phyloP scores from a whole-genome alignment of 164 flowering plant species.

The Umbilicus rupestris region DNA sequence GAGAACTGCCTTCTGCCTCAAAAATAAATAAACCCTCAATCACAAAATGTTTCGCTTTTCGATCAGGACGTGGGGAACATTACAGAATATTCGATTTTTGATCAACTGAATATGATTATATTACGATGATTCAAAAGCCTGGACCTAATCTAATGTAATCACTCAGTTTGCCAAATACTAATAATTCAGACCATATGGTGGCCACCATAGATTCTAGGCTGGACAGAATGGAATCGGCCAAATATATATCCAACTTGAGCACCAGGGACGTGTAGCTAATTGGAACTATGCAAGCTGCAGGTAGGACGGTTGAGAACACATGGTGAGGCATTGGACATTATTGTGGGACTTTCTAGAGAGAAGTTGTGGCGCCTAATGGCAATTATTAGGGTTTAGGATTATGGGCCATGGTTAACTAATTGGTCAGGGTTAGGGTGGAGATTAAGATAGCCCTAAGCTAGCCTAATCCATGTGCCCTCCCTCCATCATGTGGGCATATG shows the following conservation, averaged over 20 bases:
- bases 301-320: conserved; percentile 4
- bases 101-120: not conserved
- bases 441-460: not conserved
- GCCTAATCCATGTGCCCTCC: not conserved
- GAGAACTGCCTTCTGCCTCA: too few species aligned
- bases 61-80: too few species aligned
- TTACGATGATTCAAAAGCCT: conserved; percentile 2
- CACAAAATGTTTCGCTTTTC: too few species aligned
- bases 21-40: too few species aligned
- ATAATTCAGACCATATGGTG: not conserved
- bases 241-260: not conserved
- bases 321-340: conserved; percentile 1
- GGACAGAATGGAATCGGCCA: not conserved
- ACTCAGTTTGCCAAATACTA: not conserved
- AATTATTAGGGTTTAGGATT: not conserved
- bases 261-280: not conserved
- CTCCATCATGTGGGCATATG: not conserved
- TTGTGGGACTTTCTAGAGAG: not conserved
- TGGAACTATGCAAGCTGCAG: not conserved
- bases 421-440: not conserved
- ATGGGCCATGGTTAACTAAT: not conserved
- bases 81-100: too few species aligned
- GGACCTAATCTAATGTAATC: not conserved
- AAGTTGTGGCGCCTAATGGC: not conserved
- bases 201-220: not conserved